phyloP scores from a whole-genome alignment of 805 yeast species.

The Saturnispora sanitii region DNA sequence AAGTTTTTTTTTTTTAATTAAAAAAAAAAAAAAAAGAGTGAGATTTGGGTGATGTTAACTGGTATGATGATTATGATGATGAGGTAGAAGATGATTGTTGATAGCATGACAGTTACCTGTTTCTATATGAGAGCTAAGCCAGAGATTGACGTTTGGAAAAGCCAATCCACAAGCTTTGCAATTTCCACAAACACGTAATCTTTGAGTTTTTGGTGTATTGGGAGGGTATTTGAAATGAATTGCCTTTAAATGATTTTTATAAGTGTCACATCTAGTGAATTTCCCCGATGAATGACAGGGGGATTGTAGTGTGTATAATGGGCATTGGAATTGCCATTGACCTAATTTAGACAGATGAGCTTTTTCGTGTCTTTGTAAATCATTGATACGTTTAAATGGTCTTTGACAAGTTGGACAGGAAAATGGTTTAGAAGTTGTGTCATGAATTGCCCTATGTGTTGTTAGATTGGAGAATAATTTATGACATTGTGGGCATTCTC shows the following conservation, averaged over 20 bases:
- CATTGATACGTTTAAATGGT: slow-evolving; percentile 85
- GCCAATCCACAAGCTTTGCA: slow-evolving; percentile 67
- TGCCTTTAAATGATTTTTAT: slow-evolving; percentile 82
- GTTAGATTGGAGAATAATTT: slow-evolving; percentile 65
- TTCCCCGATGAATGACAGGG: slow-evolving; percentile 75
- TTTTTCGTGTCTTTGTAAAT: slow-evolving; percentile 74
- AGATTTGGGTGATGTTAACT: not conserved
- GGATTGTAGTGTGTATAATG: slow-evolving; percentile 37
- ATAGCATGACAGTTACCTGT: slow-evolving; percentile 27
- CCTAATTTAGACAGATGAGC: slow-evolving; percentile 76
- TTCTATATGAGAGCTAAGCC: slow-evolving; percentile 72
- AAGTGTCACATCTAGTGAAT: slow-evolving; percentile 84
- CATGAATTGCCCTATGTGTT: slow-evolving; percentile 75
- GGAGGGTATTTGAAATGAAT: slow-evolving; percentile 82
- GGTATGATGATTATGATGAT: not conserved
- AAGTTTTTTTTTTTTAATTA: too few species aligned
- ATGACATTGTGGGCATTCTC: slow-evolving; percentile 31
- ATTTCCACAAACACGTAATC: slow-evolving; percentile 56
- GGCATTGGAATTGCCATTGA: slow-evolving; percentile 65
- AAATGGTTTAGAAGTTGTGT: slow-evolving; percentile 66
- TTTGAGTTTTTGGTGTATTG: slow-evolving; percentile 73
- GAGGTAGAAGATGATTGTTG: slow-evolving; percentile 4
- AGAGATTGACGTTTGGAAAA: slow-evolving; percentile 64
- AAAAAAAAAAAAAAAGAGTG: too few species aligned
- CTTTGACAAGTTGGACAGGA: slow-evolving; percentile 68